These are phyloP conservation scores for Fusarium paranaense DNA, from an alignment of 2,329 filamentous ascomycete species.

Conservation along the genomic window DNA sequence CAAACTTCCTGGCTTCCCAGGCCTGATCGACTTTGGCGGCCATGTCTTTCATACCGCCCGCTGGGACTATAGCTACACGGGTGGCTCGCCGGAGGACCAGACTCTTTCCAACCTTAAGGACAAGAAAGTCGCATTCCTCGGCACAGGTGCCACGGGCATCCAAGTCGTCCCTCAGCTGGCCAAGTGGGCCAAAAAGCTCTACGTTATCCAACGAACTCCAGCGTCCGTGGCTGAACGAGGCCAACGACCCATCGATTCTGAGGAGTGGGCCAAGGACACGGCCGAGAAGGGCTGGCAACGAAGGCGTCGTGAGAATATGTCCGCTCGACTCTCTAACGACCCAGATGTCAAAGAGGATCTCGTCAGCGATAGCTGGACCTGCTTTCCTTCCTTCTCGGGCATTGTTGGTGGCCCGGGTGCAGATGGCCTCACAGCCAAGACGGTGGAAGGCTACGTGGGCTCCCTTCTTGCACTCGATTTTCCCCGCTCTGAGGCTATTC, in stretches of 20 bases:
- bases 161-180: slow-evolving; percentile 59
- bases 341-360: slow-evolving; percentile 55
- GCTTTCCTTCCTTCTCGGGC: background rate
- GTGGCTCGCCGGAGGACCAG: slow-evolving; percentile 54
- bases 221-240: slow-evolving; percentile 53
- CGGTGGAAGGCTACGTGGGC: background rate
- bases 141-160: slow-evolving; percentile 62
- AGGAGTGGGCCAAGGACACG: slow-evolving; percentile 52
- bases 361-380: slow-evolving; percentile 61
- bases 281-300: slow-evolving; percentile 49
- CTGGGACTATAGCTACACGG: slow-evolving; percentile 59
- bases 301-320: slow-evolving; percentile 54
- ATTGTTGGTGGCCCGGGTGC: background rate
- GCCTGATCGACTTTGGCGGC: slow-evolving; percentile 51
- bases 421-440: background rate
- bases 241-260: slow-evolving; percentile 49
- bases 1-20: slow-evolving; percentile 54
- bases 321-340: slow-evolving; percentile 54
- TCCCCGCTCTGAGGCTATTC: background rate
- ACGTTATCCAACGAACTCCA: slow-evolving; percentile 69
- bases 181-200: slow-evolving; percentile 61
- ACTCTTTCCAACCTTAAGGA: slow-evolving; percentile 58
- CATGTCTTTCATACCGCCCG: slow-evolving; percentile 58
- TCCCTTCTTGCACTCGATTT: no score
- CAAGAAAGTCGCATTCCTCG: slow-evolving; percentile 61